Evolutionary conservation across 1,284 basidiomycete species (phyloP).

Genomic region (Ustilago xerochloae): DNA sequence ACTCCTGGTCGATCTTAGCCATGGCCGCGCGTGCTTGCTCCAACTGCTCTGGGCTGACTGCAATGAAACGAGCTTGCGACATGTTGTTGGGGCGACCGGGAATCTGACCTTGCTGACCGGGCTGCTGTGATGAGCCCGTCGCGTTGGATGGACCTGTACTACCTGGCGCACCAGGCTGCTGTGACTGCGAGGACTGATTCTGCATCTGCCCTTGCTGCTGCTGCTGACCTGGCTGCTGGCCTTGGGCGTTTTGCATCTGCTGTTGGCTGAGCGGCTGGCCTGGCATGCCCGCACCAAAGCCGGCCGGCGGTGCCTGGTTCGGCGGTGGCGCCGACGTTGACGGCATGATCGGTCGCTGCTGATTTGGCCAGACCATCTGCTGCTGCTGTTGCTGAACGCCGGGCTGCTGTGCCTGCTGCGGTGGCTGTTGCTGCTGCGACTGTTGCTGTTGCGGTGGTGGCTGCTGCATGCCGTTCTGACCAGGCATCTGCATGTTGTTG

Average conservation of each 20-base stretch:
- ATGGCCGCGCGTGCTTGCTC: slow-evolving; percentile 56
- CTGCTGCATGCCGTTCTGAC: slow-evolving; percentile 36
- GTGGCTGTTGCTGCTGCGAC: slow-evolving; percentile 5
- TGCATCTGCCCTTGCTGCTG: slow-evolving; percentile 38
- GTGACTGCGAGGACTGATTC: slow-evolving; percentile 26
- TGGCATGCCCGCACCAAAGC: slow-evolving; percentile 20
- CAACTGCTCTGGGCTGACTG: slow-evolving; percentile 57
- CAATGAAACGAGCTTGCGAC: slow-evolving; percentile 48
- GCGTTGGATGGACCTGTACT: slow-evolving; percentile 6
- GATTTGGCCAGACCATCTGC: slow-evolving; percentile 34
- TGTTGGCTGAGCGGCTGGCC: slow-evolving; percentile 15
- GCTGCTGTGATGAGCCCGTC: slow-evolving; percentile 4
- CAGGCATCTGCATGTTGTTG: slow-evolving; percentile 1
- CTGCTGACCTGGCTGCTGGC: slow-evolving; percentile 18
- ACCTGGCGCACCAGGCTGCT: slow-evolving; percentile 10
- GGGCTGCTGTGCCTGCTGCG: slow-evolving; percentile 8
- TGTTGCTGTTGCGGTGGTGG: slow-evolving; percentile 20
- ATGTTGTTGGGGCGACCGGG: slow-evolving; percentile 36
- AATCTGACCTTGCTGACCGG: slow-evolving; percentile 37
- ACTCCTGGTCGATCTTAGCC: slow-evolving; percentile 54
- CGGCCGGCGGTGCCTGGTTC: slow-evolving; percentile 23
- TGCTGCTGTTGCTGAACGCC: slow-evolving; percentile 16
- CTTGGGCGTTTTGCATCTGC: slow-evolving; percentile 28
- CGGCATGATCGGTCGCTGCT: slow-evolving; percentile 25
- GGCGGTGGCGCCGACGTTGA: slow-evolving; percentile 29